Conservation (phyloP, 768 basidiomycete species). For the Clathrus columnatus region DNA sequence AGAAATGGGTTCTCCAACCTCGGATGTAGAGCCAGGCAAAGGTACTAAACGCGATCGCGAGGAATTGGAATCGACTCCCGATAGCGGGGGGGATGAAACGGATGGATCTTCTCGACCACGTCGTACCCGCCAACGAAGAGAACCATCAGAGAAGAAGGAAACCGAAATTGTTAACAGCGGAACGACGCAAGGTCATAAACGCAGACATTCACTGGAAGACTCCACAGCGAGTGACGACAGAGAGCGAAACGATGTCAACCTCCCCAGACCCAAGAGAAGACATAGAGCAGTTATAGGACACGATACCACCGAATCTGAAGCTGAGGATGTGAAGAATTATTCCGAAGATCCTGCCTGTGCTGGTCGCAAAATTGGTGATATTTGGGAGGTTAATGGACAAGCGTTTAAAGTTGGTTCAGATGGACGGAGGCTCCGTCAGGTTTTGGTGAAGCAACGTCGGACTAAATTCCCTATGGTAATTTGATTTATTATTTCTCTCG, state of each 20-base stretch:
- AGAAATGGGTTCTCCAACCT: constrained; percentile 12
- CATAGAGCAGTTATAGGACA: not conserved
- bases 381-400: constrained; percentile 67
- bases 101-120: constrained; percentile 1
- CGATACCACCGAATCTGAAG: constrained; percentile 1
- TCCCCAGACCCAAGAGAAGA: not conserved
- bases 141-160: constrained; percentile 11
- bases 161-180: constrained; percentile 29
- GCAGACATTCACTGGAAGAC: not conserved
- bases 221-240: constrained; percentile 19
- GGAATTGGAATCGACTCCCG: constrained; percentile 34
- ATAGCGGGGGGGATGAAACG: not conserved
- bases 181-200: not conserved
- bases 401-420: constrained; percentile 63
- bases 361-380: constrained; percentile 57
- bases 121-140: constrained; percentile 18
- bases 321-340: constrained; percentile 33
- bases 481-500: not conserved
- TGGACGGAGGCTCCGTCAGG: constrained; percentile 60
- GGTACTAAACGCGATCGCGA: constrained; percentile 66
- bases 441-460: constrained; percentile 61
- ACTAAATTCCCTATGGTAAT: constrained; percentile 69
- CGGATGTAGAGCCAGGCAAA: constrained; percentile 31
- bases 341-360: constrained; percentile 46
- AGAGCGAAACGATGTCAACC: constrained; percentile 20